These are phyloP conservation scores for Epichloe festucae DNA, from an alignment of 2,329 filamentous ascomycete species.

Conservation along the genomic window DNA sequence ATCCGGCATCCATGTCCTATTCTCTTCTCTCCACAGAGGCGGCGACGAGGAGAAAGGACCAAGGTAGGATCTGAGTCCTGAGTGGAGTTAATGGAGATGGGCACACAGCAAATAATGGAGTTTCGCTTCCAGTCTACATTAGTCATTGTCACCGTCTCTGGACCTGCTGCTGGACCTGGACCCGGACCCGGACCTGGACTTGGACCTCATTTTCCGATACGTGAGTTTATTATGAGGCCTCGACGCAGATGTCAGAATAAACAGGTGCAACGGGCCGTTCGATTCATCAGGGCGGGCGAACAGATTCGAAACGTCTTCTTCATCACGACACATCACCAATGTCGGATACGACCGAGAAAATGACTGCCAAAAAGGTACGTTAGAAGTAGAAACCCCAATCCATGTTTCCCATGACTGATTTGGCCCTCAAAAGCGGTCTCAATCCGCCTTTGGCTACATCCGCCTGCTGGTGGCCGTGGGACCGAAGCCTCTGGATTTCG, in stretches of 20 bases:
- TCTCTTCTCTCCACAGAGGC: no score
- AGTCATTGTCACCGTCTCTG: background rate
- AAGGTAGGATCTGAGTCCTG: no score
- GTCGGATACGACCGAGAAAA: background rate
- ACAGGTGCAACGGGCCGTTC: background rate
- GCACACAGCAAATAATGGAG: background rate
- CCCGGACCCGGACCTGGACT: background rate
- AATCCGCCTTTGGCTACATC: background rate
- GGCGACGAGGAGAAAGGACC: no score
- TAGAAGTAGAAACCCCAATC: background rate
- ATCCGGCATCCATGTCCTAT: no score
- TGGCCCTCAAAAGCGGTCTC: background rate
- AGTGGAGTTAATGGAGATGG: background rate
- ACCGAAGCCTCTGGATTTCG: background rate
- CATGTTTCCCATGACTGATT: background rate
- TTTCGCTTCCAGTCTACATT: background rate
- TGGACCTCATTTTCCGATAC: background rate
- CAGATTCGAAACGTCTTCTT: background rate
- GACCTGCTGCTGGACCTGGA: no score
- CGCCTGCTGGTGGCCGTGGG: background rate
- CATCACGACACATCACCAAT: background rate
- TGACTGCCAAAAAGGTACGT: background rate
- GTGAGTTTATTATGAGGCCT: no score
- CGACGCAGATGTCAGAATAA: background rate
- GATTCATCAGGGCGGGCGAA: background rate